These are phyloP conservation scores for Paecilomyces variotii DNA, from an alignment of 2,329 filamentous ascomycete species.

Conservation along the genomic window DNA sequence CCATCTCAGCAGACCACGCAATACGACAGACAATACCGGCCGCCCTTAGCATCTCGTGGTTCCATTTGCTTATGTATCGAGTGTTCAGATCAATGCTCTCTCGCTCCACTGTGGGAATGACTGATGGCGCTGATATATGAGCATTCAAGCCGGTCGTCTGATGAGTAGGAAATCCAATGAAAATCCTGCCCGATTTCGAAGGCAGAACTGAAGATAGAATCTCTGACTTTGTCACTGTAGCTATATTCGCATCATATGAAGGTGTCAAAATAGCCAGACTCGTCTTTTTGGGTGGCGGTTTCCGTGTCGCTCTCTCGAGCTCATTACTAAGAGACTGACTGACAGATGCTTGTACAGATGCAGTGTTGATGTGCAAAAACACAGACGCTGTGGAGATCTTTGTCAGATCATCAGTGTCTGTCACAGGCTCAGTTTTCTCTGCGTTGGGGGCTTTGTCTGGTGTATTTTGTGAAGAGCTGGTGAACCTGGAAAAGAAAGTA, in stretches of 20 bases:
- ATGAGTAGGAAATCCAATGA: constrained; percentile 95
- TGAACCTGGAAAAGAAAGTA: constrained; percentile 74
- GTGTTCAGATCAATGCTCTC: constrained; percentile 97
- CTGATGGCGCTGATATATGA: constrained; percentile 89
- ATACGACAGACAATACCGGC: constrained; percentile 85
- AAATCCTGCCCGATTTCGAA: constrained; percentile 81
- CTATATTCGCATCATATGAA: constrained; percentile 72
- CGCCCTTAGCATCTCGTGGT: constrained; percentile 82
- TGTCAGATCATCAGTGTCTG: constrained; percentile 64
- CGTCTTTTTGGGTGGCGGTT: constrained; percentile 82
- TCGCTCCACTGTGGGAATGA: constrained; percentile 94
- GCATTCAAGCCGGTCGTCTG: constrained; percentile 92
- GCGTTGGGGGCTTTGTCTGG: constrained; percentile 29
- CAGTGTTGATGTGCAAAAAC: constrained; percentile 81
- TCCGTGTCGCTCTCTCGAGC: constrained; percentile 92
- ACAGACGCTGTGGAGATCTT: constrained; percentile 67
- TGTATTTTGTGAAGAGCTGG: constrained; percentile 47
- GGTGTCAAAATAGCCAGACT: constrained; percentile 83
- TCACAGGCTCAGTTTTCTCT: constrained; percentile 51
- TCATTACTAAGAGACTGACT: constrained; percentile 67
- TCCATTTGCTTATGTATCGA: constrained; percentile 90
- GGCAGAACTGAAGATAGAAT: constrained; percentile 88
- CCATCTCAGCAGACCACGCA: constrained; percentile 83
- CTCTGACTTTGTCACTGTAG: constrained; percentile 57
- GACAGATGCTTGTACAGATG: constrained; percentile 70